A percentile compares a stretch with the other conserved stretches of the same genome.
phyloP scores from a whole-genome alignment of 805 yeast genomes.

The Debaryomyces castellii region DNA sequence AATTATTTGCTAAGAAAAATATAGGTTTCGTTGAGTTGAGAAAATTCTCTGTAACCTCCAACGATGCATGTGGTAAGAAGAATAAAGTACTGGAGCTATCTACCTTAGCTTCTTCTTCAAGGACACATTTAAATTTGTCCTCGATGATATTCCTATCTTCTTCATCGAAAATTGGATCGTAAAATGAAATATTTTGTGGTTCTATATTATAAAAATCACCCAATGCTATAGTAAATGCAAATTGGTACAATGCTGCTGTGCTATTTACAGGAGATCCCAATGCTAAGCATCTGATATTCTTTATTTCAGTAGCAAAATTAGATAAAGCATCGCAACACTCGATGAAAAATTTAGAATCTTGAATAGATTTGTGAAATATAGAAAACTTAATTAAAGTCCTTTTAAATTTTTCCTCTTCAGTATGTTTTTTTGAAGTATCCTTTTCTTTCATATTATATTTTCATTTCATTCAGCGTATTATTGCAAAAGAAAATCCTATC shows the following conservation, averaged over 20 bases:
- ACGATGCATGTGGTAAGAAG: slow-evolving; percentile 77
- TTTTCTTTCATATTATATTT: not conserved
- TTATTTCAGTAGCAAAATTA: slow-evolving; percentile 3
- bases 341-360: slow-evolving; percentile 23
- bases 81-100: slow-evolving; percentile 34
- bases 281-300: slow-evolving; percentile 62
- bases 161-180: slow-evolving; percentile 62
- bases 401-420: not conserved
- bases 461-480: not conserved
- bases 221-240: slow-evolving; percentile 55
- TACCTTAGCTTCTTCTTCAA: slow-evolving; percentile 14
- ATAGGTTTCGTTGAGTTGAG: slow-evolving; percentile 32
- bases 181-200: slow-evolving; percentile 40
- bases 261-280: slow-evolving; percentile 65
- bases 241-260: slow-evolving; percentile 61
- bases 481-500: not conserved
- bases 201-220: slow-evolving; percentile 18
- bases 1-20: slow-evolving; percentile 51
- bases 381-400: not conserved
- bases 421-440: not conserved
- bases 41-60: slow-evolving; percentile 47
- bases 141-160: slow-evolving; percentile 39
- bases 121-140: slow-evolving; percentile 11
- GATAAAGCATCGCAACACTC: slow-evolving; percentile 6
- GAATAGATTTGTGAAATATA: slow-evolving; percentile 7